Conservation (phyloP, 768 basidiomycete genomes). For the Lactarius sanguifluus region DNA sequence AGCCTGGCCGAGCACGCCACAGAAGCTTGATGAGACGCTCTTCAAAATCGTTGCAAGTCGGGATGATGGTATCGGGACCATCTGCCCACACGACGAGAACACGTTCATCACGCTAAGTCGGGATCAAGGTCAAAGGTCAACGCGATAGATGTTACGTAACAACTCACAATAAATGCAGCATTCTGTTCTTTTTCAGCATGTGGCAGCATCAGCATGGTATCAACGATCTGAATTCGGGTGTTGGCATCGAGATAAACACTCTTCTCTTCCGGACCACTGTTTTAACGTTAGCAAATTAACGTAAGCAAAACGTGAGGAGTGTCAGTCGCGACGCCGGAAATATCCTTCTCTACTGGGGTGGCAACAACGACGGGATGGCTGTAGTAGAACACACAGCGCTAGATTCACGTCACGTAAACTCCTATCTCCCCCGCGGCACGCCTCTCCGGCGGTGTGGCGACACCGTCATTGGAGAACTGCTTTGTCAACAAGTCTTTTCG, state of each 20-base stretch:
- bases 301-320: slow-evolving; percentile 4
- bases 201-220: slow-evolving; percentile 74
- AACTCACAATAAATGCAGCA: slow-evolving; percentile 73
- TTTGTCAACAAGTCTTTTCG: slow-evolving; percentile 10
- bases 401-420: slow-evolving; percentile 7
- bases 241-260: slow-evolving; percentile 50
- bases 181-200: slow-evolving; percentile 54
- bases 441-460: background rate
- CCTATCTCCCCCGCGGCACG: slow-evolving; percentile 13
- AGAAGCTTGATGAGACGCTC: slow-evolving; percentile 56
- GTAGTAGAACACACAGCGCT: background rate
- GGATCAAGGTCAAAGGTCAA: background rate
- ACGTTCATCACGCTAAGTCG: slow-evolving; percentile 68
- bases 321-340: background rate
- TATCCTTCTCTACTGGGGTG: background rate
- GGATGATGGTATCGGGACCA: slow-evolving; percentile 71
- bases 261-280: slow-evolving; percentile 36
- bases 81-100: slow-evolving; percentile 86
- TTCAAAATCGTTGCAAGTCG: slow-evolving; percentile 52
- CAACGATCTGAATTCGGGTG: slow-evolving; percentile 80
- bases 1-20: slow-evolving; percentile 46
- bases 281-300: background rate
- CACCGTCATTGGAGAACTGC: slow-evolving; percentile 7
- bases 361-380: background rate
- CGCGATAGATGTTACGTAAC: background rate